Evolutionary conservation across 176 grass and related monocot genomes (phyloP).

Genomic region (Puccinellia tenuiflora): DNA sequence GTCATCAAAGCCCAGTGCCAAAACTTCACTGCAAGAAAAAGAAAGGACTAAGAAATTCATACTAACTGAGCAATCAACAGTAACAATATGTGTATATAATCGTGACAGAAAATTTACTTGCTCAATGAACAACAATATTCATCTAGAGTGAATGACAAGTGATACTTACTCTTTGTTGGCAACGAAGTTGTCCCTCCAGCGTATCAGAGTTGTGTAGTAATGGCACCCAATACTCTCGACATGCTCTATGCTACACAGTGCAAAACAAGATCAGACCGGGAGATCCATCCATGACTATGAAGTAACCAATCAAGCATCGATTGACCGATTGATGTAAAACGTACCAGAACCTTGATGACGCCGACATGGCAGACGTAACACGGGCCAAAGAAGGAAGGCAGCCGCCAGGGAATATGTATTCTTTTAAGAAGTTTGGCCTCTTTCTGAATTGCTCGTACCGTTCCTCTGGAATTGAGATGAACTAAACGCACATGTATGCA

Average conservation of each 20-base stretch:
- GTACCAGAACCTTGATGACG: neutral
- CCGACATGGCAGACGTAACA: neutral
- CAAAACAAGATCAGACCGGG: neutral
- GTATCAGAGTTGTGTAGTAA: neutral
- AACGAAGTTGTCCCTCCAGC: neutral
- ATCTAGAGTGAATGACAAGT: neutral
- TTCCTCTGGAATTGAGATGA: slow-evolving; percentile 3
- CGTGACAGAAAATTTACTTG: neutral
- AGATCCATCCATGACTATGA: neutral
- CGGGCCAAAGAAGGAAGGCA: slow-evolving; percentile 11
- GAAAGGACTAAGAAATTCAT: neutral
- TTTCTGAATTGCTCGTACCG: neutral
- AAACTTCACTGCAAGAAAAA: neutral
- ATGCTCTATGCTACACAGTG: slow-evolving; percentile 1
- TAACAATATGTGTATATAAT: neutral
- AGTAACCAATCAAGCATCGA: neutral
- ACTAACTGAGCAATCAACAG: neutral
- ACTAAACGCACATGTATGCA: neutral
- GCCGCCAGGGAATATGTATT: neutral
- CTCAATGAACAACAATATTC: neutral
- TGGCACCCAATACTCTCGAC: neutral
- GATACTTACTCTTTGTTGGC: neutral
- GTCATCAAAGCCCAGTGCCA: neutral
- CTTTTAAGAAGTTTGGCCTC: neutral
- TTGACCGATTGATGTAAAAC: neutral